Evolutionary conservation across 2,329 filamentous ascomycete genomes (phyloP).

Genomic region (Pseudogymnoascus sp.): DNA sequence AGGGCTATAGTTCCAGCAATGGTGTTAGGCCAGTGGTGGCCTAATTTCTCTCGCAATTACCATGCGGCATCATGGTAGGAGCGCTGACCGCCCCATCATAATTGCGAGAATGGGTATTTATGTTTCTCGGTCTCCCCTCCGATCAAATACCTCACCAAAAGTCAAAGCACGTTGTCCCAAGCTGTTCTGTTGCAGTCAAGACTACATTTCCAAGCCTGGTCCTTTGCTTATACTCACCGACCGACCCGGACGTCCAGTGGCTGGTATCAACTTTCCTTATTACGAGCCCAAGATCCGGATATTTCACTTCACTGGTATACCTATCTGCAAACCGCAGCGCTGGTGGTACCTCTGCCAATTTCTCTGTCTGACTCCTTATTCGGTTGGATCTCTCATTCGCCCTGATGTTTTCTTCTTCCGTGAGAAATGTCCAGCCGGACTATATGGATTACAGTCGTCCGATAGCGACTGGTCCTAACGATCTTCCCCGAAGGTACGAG

Average conservation of each 20-base stretch:
- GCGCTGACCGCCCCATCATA: conserved; percentile 1
- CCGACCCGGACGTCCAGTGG: conserved; percentile 1
- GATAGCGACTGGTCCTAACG: conserved; percentile 21
- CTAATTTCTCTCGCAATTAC: conserved; percentile 7
- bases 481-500: conserved; percentile 28
- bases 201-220: neutral
- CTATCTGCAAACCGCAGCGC: conserved; percentile 4
- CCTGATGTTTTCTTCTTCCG: conserved; percentile 10
- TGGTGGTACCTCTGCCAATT: conserved; percentile 6
- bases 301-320: conserved; percentile 8
- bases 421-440: conserved; percentile 28
- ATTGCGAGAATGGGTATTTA: conserved; percentile 5
- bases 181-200: conserved; percentile 1
- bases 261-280: conserved; percentile 11
- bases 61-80: conserved; percentile 6
- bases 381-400: conserved; percentile 8
- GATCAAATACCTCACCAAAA: neutral
- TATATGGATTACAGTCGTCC: conserved; percentile 22
- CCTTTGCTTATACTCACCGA: conserved; percentile 1
- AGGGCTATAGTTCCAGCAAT: neutral
- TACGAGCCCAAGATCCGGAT: conserved; percentile 4
- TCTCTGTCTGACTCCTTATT: conserved; percentile 8
- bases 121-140: conserved; percentile 9
- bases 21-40: conserved; percentile 2
- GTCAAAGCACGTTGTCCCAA: neutral